Base-by-base conservation (phyloP, 352 stramenopile genomes). In the Phytopythium aichiense region DNA sequence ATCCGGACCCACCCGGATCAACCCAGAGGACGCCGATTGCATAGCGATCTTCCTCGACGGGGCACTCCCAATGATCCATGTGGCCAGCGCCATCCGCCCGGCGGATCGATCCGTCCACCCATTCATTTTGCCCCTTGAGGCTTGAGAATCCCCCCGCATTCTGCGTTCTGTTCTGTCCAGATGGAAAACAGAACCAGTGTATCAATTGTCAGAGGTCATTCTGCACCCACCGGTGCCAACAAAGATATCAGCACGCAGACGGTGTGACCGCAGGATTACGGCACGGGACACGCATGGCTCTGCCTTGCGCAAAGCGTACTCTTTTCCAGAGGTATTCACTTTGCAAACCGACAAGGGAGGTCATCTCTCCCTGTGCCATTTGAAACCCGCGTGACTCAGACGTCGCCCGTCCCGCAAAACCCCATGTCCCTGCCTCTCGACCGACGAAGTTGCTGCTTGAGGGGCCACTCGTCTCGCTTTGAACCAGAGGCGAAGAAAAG, bases 161-260 rank as follows among this genome's bases (percentile, higher is more conserved):
- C 4, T 31, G 28, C 28, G 37, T 16, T 43, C 37, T 43, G 37
- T 43, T 43, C 37, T 43, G 40, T 8, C 18, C 43, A 16, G 20
- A 15, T 4, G 11, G 43, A 50, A 30, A 50, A 30, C 6, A 52
- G 22, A 52, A 52, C 45, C 4, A 11, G 22, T 5, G 22, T 28
- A 52, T 52, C 11, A 20, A 18, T 15, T 52, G 5, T 52, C 22
- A 8, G 7, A 52, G 45, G 11, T 12, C 9, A 9, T 52, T 52
- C 13, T 52, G 45, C 45, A 52, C 45, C 45, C 45, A 52, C 45
- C 12, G 11, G 9, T 1, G 37, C 37, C 40, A 11, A 46, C 22
- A 52, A 52, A 52, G 45, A 52, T 52, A 52, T 52, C 45, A 52
- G 45, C 45, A 50, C 18, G 18, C 40, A 11, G 15, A 46, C 16